Percentiles rank a stretch among this genome's conserved stretches.
These are phyloP conservation scores for Chytriomyces sp. DNA, from an alignment of 192 early-diverging fungal genomes.

Conservation along the genomic window DNA sequence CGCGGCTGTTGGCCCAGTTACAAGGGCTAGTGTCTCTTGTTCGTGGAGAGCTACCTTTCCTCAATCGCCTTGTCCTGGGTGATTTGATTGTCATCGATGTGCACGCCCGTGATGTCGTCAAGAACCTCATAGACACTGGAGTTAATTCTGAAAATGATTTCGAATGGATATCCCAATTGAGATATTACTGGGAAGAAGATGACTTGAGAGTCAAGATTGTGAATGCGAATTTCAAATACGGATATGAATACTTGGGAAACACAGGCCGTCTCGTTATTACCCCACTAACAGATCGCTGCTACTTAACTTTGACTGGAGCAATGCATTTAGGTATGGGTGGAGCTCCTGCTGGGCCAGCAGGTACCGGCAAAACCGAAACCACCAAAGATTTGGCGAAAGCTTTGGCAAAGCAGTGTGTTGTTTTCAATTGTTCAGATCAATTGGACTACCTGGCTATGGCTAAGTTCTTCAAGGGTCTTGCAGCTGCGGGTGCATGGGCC, in stretches of 20 bases:
- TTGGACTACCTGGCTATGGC: slow-evolving; percentile 66
- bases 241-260: slow-evolving; percentile 65
- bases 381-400: slow-evolving; percentile 64
- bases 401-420: slow-evolving; percentile 65
- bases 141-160: slow-evolving; percentile 61
- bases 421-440: slow-evolving; percentile 68
- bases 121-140: slow-evolving; percentile 53
- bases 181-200: slow-evolving; percentile 67
- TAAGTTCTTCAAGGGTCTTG: slow-evolving; percentile 66
- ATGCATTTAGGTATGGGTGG: slow-evolving; percentile 69
- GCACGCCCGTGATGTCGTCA: slow-evolving; percentile 62
- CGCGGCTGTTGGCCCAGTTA: slow-evolving; percentile 48
- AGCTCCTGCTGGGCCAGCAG: slow-evolving; percentile 62
- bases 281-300: slow-evolving; percentile 62
- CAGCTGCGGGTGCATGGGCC: slow-evolving; percentile 63
- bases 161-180: slow-evolving; percentile 65
- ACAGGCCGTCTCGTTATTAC: slow-evolving; percentile 64
- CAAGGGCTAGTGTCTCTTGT: slow-evolving; percentile 60
- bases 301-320: slow-evolving; percentile 59
- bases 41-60: slow-evolving; percentile 57
- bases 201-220: slow-evolving; percentile 64
- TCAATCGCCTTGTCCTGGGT: slow-evolving; percentile 54
- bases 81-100: slow-evolving; percentile 69
- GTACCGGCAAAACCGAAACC: slow-evolving; percentile 66
- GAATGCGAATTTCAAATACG: slow-evolving; percentile 61